Evolutionary conservation across 768 basidiomycete genomes (phyloP), one percentile per base, ranked within the genome.

Genomic region (Tylopilus felleus): DNA sequence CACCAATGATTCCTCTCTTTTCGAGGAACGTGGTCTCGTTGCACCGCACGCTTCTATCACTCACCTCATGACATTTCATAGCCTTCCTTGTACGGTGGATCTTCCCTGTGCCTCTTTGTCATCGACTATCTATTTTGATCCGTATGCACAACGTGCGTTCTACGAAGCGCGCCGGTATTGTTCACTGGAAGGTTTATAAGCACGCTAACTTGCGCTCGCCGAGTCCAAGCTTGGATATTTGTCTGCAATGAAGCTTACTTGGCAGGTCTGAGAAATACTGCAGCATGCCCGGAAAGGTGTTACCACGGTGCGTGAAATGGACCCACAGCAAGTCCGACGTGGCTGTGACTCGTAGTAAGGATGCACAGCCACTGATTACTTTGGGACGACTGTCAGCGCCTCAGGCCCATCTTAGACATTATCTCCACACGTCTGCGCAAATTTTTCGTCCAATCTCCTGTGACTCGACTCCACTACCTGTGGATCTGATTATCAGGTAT

Each of bases 321-420:
- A 17, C 16, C 35, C 35, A 36, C 35, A 36, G 35, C 35, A 36
- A 14, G 35, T 36, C 35, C 12, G 17, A 36, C 17, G 35, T 36
- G 9, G 4, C 31, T 33, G 4, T 33, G 31, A 14, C 31, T 33
- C 12, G 31, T 10, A 13, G 31, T n/a, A n/a, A n/a, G 16, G 14
- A 17, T 16, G 10, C 49, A 61, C 59, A 61, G 69, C 68, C 68
- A 67, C 64, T 29, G 48, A 63, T 67, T 59, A 35, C 31, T 17
- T 36, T 42, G 35, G 55, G 52, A 52, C 44, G 48, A 29, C 17
- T 8, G 39, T 25, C 55, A 57, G 38, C 33, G 47, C 27, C 58
- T 51, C 35, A 17, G 49, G 29, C 23, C 49, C 42, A 41, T 59
- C 53, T 57, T 7, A 31, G 55, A 51, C 58, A 61, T 53, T 47